Evolutionary conservation across 805 yeast genomes (phyloP).

Genomic region (Hyphopichia homilentoma): DNA sequence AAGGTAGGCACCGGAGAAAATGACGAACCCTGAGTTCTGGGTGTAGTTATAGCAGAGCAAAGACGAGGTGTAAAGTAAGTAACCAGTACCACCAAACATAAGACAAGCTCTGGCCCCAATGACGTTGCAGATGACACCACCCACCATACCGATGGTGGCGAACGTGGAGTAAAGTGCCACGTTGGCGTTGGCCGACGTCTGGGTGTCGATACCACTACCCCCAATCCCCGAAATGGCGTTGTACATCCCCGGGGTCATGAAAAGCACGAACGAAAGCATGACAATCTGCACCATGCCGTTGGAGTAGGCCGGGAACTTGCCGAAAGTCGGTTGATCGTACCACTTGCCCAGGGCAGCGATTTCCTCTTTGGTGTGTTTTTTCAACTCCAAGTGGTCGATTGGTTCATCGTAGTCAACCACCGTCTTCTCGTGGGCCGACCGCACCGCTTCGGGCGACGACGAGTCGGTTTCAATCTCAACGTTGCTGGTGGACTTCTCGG

Average conservation of each 20-base stretch:
- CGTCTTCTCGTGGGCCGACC: background rate
- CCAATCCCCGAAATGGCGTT: constrained; percentile 51
- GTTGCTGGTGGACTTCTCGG: too few relatives aligned
- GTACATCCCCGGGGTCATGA: constrained; percentile 52
- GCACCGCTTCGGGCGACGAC: background rate
- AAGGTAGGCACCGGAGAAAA: constrained; percentile 54
- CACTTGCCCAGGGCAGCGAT: constrained; percentile 34
- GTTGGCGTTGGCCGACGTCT: constrained; percentile 41
- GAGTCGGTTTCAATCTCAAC: background rate
- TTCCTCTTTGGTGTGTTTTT: constrained; percentile 23
- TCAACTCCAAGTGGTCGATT: constrained; percentile 16
- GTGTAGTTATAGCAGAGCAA: constrained; percentile 46
- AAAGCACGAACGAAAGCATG: constrained; percentile 43
- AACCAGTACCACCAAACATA: constrained; percentile 53
- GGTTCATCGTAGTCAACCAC: constrained; percentile 5
- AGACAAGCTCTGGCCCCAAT: constrained; percentile 45
- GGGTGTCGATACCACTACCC: constrained; percentile 40
- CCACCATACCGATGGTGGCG: constrained; percentile 55
- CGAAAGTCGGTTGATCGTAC: constrained; percentile 31
- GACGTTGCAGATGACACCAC: constrained; percentile 51
- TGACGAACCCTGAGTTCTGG: constrained; percentile 47
- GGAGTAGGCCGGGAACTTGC: constrained; percentile 33
- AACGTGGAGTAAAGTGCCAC: constrained; percentile 54
- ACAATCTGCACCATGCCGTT: constrained; percentile 40
- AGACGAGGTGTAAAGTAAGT: constrained; percentile 50